Conservation (phyloP, 768 basidiomycete species). For the Kwoniella botswanensis region DNA sequence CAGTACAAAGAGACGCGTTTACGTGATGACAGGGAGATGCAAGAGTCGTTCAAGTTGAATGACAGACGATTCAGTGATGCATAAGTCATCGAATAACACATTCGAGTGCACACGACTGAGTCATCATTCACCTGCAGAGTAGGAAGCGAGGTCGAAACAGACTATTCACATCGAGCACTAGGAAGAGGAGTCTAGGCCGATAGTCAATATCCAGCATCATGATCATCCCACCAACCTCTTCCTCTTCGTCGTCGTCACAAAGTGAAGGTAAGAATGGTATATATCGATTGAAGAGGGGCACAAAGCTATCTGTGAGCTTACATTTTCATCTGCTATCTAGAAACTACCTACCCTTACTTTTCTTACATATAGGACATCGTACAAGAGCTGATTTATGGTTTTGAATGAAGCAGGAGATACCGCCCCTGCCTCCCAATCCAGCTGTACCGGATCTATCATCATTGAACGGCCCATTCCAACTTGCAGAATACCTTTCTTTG, state of each 20-base stretch:
- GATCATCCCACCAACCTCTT: conserved; percentile 31
- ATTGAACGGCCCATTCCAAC: conserved; percentile 87
- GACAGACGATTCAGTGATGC: not conserved
- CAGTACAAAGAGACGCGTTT: not conserved
- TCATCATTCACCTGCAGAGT: too few relatives aligned
- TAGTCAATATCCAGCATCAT: conserved; percentile 9
- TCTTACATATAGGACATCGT: too few relatives aligned
- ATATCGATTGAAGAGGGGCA: conserved; percentile 43
- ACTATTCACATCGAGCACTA: not conserved
- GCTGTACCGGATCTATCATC: conserved; percentile 49
- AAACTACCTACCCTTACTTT: not conserved
- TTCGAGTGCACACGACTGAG: not conserved
- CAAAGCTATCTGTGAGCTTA: conserved; percentile 40
- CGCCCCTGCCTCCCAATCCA: conserved; percentile 62
- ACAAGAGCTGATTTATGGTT: not conserved
- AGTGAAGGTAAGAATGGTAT: conserved; percentile 7
- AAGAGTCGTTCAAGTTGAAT: conserved; percentile 1
- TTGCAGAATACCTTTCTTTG: conserved; percentile 90
- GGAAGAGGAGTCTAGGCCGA: not conserved
- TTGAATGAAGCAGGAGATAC: conserved; percentile 26
- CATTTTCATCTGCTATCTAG: not conserved
- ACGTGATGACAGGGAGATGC: not conserved
- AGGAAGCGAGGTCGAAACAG: too few relatives aligned
- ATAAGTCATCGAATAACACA: not conserved
- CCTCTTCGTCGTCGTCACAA: conserved; percentile 1